Percentiles rank a stretch among this genome's conserved stretches.
Evolutionary conservation across 2,329 filamentous ascomycete genomes (phyloP).

Genomic region (Colletotrichum sp.): DNA sequence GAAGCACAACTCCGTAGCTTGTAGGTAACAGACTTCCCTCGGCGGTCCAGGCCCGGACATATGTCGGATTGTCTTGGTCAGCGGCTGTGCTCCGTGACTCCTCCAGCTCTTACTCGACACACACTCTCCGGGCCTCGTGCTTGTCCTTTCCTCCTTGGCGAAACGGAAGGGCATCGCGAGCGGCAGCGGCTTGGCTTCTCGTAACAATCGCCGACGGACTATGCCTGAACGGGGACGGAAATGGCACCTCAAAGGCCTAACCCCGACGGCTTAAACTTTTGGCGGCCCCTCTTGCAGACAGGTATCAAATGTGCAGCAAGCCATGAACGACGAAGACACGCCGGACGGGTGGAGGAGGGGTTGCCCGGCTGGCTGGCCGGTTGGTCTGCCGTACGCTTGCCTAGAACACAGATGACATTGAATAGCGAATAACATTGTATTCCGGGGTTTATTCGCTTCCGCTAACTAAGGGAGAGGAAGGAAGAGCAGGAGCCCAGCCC

Average conservation of each 20-base stretch:
- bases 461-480: neutral
- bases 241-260: constrained; percentile 9
- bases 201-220: constrained; percentile 13
- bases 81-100: neutral
- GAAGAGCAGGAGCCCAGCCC: neutral
- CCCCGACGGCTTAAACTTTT: constrained; percentile 16
- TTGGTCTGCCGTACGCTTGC: neutral
- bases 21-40: neutral
- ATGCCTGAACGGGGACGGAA: neutral
- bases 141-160: constrained; percentile 2
- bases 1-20: neutral
- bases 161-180: constrained; percentile 4
- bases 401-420: neutral
- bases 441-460: neutral
- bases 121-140: neutral
- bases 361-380: neutral
- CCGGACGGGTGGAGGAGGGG: neutral
- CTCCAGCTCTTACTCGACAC: neutral
- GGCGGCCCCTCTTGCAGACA: neutral
- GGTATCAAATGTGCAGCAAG: neutral
- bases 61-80: constrained; percentile 9
- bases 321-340: neutral
- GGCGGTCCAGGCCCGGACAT: constrained; percentile 2
- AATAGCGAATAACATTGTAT: neutral
- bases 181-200: neutral